phyloP scores from a whole-genome alignment of 257 asterid genomes.

The Plantago ovata region DNA sequence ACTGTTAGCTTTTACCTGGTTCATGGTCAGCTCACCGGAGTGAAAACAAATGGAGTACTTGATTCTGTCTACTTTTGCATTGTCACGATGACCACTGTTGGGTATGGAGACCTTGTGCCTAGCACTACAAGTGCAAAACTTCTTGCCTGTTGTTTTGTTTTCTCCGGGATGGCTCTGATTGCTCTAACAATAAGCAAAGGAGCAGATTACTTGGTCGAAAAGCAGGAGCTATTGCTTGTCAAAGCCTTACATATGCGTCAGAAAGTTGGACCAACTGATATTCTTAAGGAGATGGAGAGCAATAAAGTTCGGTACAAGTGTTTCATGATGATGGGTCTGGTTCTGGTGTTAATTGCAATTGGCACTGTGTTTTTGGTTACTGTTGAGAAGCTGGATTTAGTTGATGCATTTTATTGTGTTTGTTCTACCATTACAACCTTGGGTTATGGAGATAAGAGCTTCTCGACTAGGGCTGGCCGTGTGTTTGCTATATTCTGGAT shows the following conservation, averaged over 20 bases:
- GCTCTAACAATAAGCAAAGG: conserved; percentile 66
- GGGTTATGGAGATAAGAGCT: conserved; percentile 93
- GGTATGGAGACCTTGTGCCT: conserved; percentile 94
- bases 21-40: conserved; percentile 52
- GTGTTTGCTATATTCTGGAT: conserved; percentile 84
- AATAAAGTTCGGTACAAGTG: conserved; percentile 62
- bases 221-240: conserved; percentile 62
- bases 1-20: conserved; percentile 65
- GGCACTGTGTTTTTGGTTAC: conserved; percentile 55
- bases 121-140: conserved; percentile 53
- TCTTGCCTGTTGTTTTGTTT: conserved; percentile 78
- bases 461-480: conserved; percentile 80
- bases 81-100: conserved; percentile 95
- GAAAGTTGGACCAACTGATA: conserved; percentile 38
- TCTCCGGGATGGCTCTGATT: conserved; percentile 82
- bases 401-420: conserved; percentile 83
- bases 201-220: conserved; percentile 81
- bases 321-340: conserved; percentile 25
- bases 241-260: conserved; percentile 52
- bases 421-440: conserved; percentile 82
- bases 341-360: conserved; percentile 39
- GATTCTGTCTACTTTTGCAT: conserved; percentile 90
- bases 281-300: conserved; percentile 52
- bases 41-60: conserved; percentile 53
- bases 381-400: conserved; percentile 51